Percentiles rank a stretch among this genome's conserved stretches.
These are phyloP conservation scores for Globisporangium canariense DNA, from an alignment of 352 stramenopile species.

Conservation along the genomic window DNA sequence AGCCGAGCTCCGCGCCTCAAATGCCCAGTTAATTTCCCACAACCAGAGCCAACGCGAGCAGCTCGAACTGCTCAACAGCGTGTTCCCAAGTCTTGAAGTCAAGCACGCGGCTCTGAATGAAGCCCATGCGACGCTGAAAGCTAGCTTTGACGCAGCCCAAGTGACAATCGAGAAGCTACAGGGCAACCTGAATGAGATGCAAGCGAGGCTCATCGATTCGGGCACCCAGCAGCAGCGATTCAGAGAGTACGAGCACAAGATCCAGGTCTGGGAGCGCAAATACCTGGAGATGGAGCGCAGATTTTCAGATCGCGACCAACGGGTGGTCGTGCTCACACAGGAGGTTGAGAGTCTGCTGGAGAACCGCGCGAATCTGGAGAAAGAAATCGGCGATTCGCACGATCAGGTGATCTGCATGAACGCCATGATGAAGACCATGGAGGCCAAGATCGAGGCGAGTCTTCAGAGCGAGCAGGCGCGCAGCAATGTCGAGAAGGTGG, in stretches of 20 bases:
- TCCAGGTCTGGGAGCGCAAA: conserved; percentile 33
- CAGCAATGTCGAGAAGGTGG: conserved; percentile 11
- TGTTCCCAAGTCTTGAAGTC: conserved; percentile 30
- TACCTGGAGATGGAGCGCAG: conserved; percentile 30
- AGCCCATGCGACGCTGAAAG: conserved; percentile 25
- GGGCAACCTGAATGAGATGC: conserved; percentile 23
- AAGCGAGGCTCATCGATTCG: conserved; percentile 24
- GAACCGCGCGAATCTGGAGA: conserved; percentile 31
- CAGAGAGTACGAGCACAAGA: conserved; percentile 38
- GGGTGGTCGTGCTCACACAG: conserved; percentile 23
- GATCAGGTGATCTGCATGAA: conserved; percentile 49
- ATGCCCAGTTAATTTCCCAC: conserved; percentile 29
- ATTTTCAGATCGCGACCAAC: conserved; percentile 18
- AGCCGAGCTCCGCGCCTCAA: conserved; percentile 26
- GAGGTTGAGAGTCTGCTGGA: conserved; percentile 19
- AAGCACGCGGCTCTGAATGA: conserved; percentile 35
- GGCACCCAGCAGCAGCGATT: conserved; percentile 24
- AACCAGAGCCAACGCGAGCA: conserved; percentile 30
- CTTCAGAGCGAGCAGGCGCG: conserved; percentile 20
- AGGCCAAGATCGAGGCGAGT: conserved; percentile 39
- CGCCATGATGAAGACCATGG: conserved; percentile 39
- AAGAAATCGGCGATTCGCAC: conserved; percentile 33
- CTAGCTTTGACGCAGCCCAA: conserved; percentile 31
- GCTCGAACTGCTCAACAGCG: conserved; percentile 33
- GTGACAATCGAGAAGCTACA: conserved; percentile 32